phyloP scores from a whole-genome alignment of 2,329 filamentous ascomycete species.

The Elsinoe australis region DNA sequence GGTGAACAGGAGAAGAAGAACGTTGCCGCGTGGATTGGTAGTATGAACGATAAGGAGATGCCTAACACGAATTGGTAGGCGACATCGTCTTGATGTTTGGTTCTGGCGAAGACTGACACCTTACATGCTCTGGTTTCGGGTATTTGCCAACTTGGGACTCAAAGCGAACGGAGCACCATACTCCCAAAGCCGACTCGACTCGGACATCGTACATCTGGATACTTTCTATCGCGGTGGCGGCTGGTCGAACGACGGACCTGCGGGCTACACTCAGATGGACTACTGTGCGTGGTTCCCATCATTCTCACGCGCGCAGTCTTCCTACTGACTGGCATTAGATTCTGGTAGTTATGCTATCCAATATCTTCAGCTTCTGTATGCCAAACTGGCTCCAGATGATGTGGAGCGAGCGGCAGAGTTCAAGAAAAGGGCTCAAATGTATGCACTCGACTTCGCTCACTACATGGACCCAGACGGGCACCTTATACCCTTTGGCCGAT shows the following conservation, averaged over 20 bases:
- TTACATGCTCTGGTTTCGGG: conserved; percentile 72
- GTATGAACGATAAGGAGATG: conserved; percentile 70
- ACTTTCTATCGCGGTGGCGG: conserved; percentile 75
- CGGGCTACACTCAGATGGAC: conserved; percentile 74
- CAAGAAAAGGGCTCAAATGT: conserved; percentile 57
- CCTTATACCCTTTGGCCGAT: conserved; percentile 68
- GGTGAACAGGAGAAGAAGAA: conserved; percentile 55
- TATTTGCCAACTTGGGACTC: conserved; percentile 72
- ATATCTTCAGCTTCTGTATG: conserved; percentile 68
- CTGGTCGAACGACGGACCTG: conserved; percentile 72
- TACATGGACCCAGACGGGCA: conserved; percentile 67
- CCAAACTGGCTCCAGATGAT: conserved; percentile 63
- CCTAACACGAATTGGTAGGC: conserved; percentile 56
- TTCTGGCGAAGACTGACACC: conserved; percentile 3
- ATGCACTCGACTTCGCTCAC: conserved; percentile 63
- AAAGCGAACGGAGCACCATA: conserved; percentile 67
- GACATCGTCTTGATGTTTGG: neutral
- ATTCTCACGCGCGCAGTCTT: too few relatives aligned
- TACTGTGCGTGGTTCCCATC: too few relatives aligned
- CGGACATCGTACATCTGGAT: conserved; percentile 69
- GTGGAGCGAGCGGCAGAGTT: conserved; percentile 60
- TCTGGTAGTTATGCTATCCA: conserved; percentile 77
- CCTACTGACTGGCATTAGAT: too few relatives aligned
- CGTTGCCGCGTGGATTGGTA: conserved; percentile 64
- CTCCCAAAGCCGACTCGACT: conserved; percentile 61